Evolutionary conservation across 1,139 yeast species (phyloP).

Genomic region (Kazachstania sp.): DNA sequence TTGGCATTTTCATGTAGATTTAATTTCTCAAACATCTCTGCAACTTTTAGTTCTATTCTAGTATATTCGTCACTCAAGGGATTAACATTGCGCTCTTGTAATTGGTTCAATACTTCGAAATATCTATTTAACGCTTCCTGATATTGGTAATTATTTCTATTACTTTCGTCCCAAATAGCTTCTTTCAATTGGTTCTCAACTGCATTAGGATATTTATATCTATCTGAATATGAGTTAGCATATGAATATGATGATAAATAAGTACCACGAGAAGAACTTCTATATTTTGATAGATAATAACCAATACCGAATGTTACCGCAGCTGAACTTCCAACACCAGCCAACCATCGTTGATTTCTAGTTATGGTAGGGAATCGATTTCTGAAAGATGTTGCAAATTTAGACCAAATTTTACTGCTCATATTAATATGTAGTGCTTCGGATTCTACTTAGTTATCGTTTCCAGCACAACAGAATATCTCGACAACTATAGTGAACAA

Average conservation of each 20-base stretch:
- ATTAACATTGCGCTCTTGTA: slow-evolving; percentile 16
- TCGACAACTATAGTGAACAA: no score
- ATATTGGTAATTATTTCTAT: slow-evolving; percentile 52
- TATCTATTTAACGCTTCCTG: slow-evolving; percentile 62
- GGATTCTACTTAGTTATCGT: no score
- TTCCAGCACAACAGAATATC: no score
- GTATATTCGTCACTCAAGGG: slow-evolving; percentile 64
- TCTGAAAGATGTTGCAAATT: neutral
- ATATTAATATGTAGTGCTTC: neutral
- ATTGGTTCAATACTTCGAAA: slow-evolving; percentile 42
- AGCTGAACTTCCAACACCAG: neutral
- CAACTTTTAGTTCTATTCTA: slow-evolving; percentile 77
- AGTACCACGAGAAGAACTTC: neutral
- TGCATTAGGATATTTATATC: slow-evolving; percentile 1
- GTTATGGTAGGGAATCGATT: neutral
- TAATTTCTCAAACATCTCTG: slow-evolving; percentile 74
- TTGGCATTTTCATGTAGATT: slow-evolving; percentile 55
- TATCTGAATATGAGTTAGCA: neutral
- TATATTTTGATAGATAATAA: slow-evolving; percentile 2
- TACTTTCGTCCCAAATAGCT: slow-evolving; percentile 78
- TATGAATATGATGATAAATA: slow-evolving; percentile 1
- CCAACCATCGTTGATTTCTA: slow-evolving; percentile 1
- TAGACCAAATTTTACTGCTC: neutral
- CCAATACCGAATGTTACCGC: slow-evolving; percentile 2
- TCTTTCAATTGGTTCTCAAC: slow-evolving; percentile 38